Base-by-base conservation (phyloP, 1,139 yeast genomes). In the Saccharomyces hybrid region DNA sequence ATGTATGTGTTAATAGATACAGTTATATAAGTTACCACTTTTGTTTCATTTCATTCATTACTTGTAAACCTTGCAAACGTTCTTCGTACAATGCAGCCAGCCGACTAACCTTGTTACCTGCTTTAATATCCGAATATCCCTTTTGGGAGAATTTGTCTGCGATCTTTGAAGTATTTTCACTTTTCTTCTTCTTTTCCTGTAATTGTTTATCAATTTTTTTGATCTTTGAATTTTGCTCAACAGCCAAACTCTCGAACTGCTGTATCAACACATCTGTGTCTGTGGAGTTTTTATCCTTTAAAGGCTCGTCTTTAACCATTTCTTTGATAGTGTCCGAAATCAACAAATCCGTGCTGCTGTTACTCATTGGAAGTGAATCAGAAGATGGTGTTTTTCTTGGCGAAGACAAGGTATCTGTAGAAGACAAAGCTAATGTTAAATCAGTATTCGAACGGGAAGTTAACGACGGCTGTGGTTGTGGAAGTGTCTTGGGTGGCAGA, bases 41-140 rank as follows among this genome's bases (percentile, higher is more conserved):
- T 44, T 47, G 51, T 42, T 62, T 59, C 48, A 70, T 60, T 32
- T 67, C 68, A 54, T 73, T 72, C 58, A 81, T 70, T 31, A 80
- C 72, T 59, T 78, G 78, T 53, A 80, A 68, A 3, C 83, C 84
- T 61, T 78, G 76, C 16, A 78, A 68, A 60, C 85, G 71, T 63
- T 81, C 84, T 62, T 81, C 86, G 60, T 78, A 81, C 52, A 81
- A 66, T 55, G 74, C 76, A 6, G 85, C 82, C 57, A 81, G 72
- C 63, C 78, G 79, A 21, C 81, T 76, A 2, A 81, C 86, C 66
- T 78, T 81, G 48, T 79, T 70, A 5, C 81, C 82, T 1, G 65
- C 59, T 42, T 81, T 65, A 11, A 80, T 76, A 4, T 78, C 82
- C 1, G 83, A 80, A 53, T 67, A 68, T 52, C 75, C 75, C 55